phyloP scores from a whole-genome alignment of 495 filamentous ascomycete species.

The Annulohypoxylon bovei region DNA sequence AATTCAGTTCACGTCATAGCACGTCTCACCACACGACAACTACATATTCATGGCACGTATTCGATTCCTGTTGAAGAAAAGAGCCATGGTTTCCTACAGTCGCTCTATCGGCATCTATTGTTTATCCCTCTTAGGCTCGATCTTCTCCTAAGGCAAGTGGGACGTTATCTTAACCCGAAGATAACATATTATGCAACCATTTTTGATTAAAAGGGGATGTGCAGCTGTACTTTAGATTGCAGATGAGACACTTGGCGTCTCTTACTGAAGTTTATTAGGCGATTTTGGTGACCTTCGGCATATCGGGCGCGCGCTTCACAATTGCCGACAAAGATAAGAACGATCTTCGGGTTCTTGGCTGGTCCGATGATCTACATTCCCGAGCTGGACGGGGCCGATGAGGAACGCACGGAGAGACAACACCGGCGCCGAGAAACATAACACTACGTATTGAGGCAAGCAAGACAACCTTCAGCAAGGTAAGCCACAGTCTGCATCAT shows the following conservation, averaged over 20 bases:
- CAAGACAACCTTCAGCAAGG: slow-evolving; percentile 13
- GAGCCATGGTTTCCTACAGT: neutral
- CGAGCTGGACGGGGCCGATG: slow-evolving; percentile 18
- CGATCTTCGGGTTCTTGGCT: slow-evolving; percentile 15
- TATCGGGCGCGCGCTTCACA: slow-evolving; percentile 8
- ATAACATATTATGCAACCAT: neutral
- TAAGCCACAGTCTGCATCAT: slow-evolving; percentile 19
- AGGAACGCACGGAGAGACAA: slow-evolving; percentile 4
- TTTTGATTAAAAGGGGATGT: neutral
- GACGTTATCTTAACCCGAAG: neutral
- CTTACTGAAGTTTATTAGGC: neutral
- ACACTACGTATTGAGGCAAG: neutral
- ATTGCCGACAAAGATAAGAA: slow-evolving; percentile 9
- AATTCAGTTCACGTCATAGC: neutral
- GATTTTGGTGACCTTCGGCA: neutral
- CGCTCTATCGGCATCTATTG: neutral
- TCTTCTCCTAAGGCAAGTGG: neutral
- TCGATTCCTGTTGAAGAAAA: neutral
- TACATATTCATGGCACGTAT: neutral
- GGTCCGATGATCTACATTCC: slow-evolving; percentile 12
- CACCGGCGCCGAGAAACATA: slow-evolving; percentile 11
- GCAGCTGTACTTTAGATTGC: slow-evolving; percentile 4
- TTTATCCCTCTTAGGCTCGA: neutral
- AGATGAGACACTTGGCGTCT: slow-evolving; percentile 8
- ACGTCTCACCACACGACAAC: neutral